Percentiles rank a stretch among this genome's conserved stretches.
Evolutionary conservation across 305 asterid genomes (phyloP).

Genomic region (Solanum hybrid): DNA sequence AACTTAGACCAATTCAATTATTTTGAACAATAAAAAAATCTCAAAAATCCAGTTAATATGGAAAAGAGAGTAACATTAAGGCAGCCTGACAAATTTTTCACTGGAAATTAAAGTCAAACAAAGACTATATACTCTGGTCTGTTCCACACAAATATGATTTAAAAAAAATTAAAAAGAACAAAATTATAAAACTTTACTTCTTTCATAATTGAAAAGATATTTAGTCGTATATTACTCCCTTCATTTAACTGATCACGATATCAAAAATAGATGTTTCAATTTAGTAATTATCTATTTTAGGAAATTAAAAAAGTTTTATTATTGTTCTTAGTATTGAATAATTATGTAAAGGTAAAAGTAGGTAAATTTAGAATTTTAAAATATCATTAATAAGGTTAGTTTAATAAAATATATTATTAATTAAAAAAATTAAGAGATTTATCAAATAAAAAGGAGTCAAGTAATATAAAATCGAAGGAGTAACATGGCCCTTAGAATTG

Average conservation of each 20-base stretch:
- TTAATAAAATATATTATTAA: background rate
- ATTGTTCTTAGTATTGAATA: background rate
- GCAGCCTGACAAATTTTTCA: background rate
- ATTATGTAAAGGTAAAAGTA: background rate
- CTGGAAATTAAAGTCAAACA: background rate
- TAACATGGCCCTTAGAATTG: background rate
- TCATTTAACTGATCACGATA: too few species aligned
- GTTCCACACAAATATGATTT: background rate
- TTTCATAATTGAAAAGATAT: background rate
- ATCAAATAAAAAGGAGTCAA: background rate
- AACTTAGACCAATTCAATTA: too few species aligned
- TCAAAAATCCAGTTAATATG: background rate
- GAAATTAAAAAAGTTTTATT: too few species aligned
- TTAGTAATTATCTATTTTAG: too few species aligned
- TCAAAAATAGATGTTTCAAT: too few species aligned
- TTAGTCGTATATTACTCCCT: background rate
- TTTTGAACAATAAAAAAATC: too few species aligned
- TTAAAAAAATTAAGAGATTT: too few species aligned
- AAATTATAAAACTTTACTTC: background rate
- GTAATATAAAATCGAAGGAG: background rate
- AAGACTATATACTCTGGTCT: background rate
- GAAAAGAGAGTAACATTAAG: too few species aligned
- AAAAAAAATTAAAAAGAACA: background rate
- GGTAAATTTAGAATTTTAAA: too few species aligned
- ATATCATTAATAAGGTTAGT: too few species aligned